Conservation (phyloP, 1,139 yeast species). For the Saccharomycopsis hybrid region DNA sequence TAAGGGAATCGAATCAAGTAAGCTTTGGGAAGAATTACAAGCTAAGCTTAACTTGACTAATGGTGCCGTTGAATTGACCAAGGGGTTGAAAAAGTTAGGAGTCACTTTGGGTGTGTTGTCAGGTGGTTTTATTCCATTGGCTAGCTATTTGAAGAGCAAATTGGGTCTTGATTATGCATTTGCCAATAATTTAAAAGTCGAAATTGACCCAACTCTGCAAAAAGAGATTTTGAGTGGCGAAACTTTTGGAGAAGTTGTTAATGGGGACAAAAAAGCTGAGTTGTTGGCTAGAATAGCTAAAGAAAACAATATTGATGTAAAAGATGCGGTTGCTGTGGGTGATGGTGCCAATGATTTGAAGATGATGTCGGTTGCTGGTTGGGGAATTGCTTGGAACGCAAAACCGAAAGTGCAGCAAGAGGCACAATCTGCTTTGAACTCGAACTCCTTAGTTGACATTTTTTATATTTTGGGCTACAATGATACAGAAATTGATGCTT, state of each 20-base stretch:
- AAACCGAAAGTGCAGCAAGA: slow-evolving; percentile 79
- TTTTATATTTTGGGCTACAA: slow-evolving; percentile 75
- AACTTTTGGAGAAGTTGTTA: slow-evolving; percentile 73
- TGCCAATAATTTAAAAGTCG: slow-evolving; percentile 69
- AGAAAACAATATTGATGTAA: slow-evolving; percentile 51
- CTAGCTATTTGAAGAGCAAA: slow-evolving; percentile 60
- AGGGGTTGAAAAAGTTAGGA: slow-evolving; percentile 51
- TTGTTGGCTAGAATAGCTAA: slow-evolving; percentile 62
- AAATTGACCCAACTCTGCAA: slow-evolving; percentile 37
- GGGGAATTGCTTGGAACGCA: slow-evolving; percentile 96
- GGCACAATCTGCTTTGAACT: slow-evolving; percentile 81
- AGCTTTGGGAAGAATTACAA: slow-evolving; percentile 76
- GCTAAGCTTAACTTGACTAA: slow-evolving; percentile 64
- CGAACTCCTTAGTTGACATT: slow-evolving; percentile 61
- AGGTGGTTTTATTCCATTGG: slow-evolving; percentile 92
- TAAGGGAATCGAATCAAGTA: slow-evolving; percentile 68
- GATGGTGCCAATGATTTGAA: slow-evolving; percentile 95
- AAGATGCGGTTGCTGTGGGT: slow-evolving; percentile 77
- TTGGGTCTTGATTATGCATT: slow-evolving; percentile 79
- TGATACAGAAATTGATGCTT: slow-evolving; percentile 45
- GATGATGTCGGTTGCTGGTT: slow-evolving; percentile 91
- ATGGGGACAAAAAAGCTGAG: slow-evolving; percentile 77
- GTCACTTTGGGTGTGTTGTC: slow-evolving; percentile 80
- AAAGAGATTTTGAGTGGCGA: slow-evolving; percentile 39
- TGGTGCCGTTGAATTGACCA: slow-evolving; percentile 72